Evolutionary conservation across 441 rosid species (phyloP).

Genomic region (Pelargonium australe): DNA sequence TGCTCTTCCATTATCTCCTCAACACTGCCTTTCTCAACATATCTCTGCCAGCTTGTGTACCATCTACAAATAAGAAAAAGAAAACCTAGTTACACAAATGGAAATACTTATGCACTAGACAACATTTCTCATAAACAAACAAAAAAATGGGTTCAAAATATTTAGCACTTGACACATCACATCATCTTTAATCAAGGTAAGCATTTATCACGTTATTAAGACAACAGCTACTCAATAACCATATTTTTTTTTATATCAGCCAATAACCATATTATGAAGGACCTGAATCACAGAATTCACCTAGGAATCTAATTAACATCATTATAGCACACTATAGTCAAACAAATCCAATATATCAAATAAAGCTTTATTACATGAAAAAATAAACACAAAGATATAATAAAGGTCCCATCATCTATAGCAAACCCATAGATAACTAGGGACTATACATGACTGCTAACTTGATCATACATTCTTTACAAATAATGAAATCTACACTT

Average conservation of each 20-base stretch:
- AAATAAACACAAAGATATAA: background rate
- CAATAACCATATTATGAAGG: background rate
- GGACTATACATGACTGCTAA: too few species aligned
- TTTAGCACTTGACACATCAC: background rate
- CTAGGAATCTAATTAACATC: background rate
- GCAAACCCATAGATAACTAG: too few species aligned
- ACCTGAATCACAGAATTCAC: background rate
- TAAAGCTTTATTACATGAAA: background rate
- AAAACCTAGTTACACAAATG: background rate
- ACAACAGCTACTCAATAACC: background rate
- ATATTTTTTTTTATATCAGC: too few species aligned
- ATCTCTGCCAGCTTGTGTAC: slow-evolving; percentile 67
- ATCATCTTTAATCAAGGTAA: background rate
- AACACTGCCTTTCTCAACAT: slow-evolving; percentile 39
- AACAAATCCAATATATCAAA: background rate
- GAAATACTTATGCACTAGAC: background rate
- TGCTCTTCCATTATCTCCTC: slow-evolving; percentile 26
- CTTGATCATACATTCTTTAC: background rate
- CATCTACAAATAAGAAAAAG: slow-evolving; percentile 41
- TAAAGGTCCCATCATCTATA: too few species aligned
- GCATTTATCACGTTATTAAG: background rate
- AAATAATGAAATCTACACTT: too few species aligned
- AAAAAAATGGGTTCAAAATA: too few species aligned
- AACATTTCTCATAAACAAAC: too few species aligned
- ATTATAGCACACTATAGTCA: background rate